phyloP scores from a whole-genome alignment of 2,329 filamentous ascomycete species.

The Hypoxylon sp. region DNA sequence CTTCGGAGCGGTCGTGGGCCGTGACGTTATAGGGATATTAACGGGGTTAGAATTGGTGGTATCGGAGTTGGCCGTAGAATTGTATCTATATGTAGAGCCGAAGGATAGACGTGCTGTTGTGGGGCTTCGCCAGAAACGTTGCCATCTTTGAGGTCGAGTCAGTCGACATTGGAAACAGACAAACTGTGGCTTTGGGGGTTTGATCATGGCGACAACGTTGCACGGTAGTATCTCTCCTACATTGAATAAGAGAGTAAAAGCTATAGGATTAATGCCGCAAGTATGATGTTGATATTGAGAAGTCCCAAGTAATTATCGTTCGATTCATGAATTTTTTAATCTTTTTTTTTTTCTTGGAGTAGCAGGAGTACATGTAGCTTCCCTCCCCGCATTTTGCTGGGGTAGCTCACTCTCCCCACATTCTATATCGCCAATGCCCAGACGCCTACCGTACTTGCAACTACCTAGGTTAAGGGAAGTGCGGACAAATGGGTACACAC shows the following conservation, averaged over 20 bases:
- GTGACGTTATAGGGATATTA: conserved; percentile 53
- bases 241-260: background rate
- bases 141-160: conserved; percentile 34
- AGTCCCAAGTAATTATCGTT: conserved; percentile 21
- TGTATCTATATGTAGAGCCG: conserved; percentile 33
- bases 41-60: conserved; percentile 1
- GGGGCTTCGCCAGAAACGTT: conserved; percentile 42
- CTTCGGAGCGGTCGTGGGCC: conserved; percentile 82
- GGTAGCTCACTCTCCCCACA: conserved; percentile 34
- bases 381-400: conserved; percentile 44
- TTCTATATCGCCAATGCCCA: conserved; percentile 1
- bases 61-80: conserved; percentile 25
- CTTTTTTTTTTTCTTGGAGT: conserved; percentile 36
- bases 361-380: conserved; percentile 29
- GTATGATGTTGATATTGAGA: conserved; percentile 3
- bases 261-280: conserved; percentile 9
- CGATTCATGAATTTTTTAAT: conserved; percentile 37
- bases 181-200: conserved; percentile 42
- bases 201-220: conserved; percentile 41
- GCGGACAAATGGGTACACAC: conserved; percentile 1
- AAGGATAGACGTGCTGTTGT: conserved; percentile 40
- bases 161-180: conserved; percentile 51
- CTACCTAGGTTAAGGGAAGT: conserved; percentile 20
- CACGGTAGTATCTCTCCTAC: background rate
- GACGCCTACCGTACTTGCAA: conserved; percentile 7